These are phyloP conservation scores for Phytophthora citricola DNA, from an alignment of 352 stramenopile species.

Conservation along the genomic window DNA sequence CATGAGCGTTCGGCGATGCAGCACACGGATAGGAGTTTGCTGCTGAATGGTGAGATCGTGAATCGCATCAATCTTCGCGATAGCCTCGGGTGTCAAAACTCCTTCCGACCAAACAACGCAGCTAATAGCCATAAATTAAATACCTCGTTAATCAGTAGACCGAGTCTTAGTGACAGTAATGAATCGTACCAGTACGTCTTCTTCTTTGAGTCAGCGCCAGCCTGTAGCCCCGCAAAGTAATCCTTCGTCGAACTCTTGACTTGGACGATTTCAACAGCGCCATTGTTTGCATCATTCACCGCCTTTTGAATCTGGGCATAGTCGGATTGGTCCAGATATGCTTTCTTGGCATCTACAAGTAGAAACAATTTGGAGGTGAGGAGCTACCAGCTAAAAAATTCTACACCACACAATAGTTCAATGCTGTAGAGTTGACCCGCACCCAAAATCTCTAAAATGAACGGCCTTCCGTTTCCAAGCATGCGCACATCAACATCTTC, in stretches of 20 bases:
- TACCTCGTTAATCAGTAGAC: background rate
- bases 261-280: conserved; percentile 88
- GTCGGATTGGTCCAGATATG: conserved; percentile 59
- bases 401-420: background rate
- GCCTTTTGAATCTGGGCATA: conserved; percentile 61
- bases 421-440: conserved; percentile 1
- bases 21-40: conserved; percentile 96
- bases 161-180: background rate
- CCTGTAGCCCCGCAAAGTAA: conserved; percentile 81
- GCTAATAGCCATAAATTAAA: conserved; percentile 32
- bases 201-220: conserved; percentile 84
- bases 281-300: conserved; percentile 74
- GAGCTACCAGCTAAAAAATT: conserved; percentile 1
- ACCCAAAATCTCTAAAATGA: conserved; percentile 89
- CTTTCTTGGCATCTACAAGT: conserved; percentile 74
- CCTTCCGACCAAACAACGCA: conserved; percentile 83
- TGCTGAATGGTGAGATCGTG: conserved; percentile 93
- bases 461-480: conserved; percentile 93
- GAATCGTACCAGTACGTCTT: conserved; percentile 86
- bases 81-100: conserved; percentile 57
- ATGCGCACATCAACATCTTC: conserved; percentile 99
- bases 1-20: conserved; percentile 97
- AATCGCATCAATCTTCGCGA: conserved; percentile 82
- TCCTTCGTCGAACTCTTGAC: conserved; percentile 76
- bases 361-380: conserved; percentile 21